Base-by-base conservation (phyloP, 345 rosid genomes). In the Eucalyptus lansdowneana region DNA sequence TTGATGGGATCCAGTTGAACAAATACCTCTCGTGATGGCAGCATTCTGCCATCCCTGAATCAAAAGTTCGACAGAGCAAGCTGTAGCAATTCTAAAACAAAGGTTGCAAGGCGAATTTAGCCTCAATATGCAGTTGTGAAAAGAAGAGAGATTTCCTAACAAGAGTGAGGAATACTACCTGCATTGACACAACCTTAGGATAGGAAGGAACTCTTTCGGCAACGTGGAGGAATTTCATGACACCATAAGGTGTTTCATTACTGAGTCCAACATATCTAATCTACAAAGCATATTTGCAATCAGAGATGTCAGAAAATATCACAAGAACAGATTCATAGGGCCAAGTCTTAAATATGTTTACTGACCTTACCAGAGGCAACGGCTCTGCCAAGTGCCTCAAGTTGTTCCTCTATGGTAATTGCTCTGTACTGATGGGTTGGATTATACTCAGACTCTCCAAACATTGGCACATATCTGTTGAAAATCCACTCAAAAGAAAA, bases 181-280 rank as follows among this genome's bases (percentile, higher is more conserved):
- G 96, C 88, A 93, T 85, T 11, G 93, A 91, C 88, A 94, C 90
- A 81, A 93, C 90, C 91, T 91, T 93, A 69, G 94, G 95, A 90
- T 87, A 90, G 86, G 80, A 19, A 83, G 91, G 86, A 76, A 83
- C 90, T 81, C 90, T 91, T 86, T 94, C 93, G 42, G 96, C 93
- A 91, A 91, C 85, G 86, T 91, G 94, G 54, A 92, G 93, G 90
- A 93, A 94, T 92, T 92, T 94, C 96, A 93, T 94, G 81, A 93
- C 65, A 37, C 97, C 97, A 90, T 93, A 95, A 44, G 96, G 94
- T 47, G 96, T 94, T 90, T 94, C 96, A 86, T 94, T 95, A 92
- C 96, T 93, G 69, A 95, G 93, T 87, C 96, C 97, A 88, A 93
- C 90, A 88, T 93, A 94, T 90, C 94, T 91, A 88, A 95, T 89